Evolutionary conservation across 805 yeast species (phyloP).

Genomic region (Kluyveromyces nonfermentans): DNA sequence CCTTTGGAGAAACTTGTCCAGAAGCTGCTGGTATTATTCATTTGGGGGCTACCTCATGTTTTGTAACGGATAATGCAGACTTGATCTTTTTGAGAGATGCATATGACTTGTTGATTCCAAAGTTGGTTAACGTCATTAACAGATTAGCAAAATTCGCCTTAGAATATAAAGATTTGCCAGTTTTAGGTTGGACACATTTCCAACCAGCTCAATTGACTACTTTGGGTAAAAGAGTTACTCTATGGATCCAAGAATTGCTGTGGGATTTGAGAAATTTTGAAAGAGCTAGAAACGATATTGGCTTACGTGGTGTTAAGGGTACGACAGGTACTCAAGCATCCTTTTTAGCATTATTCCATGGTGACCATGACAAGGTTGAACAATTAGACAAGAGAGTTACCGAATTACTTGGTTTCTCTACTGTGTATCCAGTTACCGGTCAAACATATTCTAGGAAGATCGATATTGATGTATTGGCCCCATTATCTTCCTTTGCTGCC

Average conservation of each 20-base stretch:
- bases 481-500: constrained; percentile 91
- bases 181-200: constrained; percentile 98
- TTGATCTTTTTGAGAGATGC: constrained; percentile 94
- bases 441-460: constrained; percentile 99
- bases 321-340: constrained; percentile 99
- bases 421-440: constrained; percentile 95
- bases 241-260: constrained; percentile 94
- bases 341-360: constrained; percentile 88
- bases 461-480: constrained; percentile 88
- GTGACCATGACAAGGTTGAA: constrained; percentile 95
- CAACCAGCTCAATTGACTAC: constrained; percentile 99
- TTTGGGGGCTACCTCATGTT: constrained; percentile 97
- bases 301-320: constrained; percentile 97
- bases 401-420: constrained; percentile 85
- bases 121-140: constrained; percentile 91
- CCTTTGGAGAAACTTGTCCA: constrained; percentile 86
- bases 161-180: constrained; percentile 90
- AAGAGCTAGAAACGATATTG: constrained; percentile 94
- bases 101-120: constrained; percentile 85
- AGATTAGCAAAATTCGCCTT: constrained; percentile 81
- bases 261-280: constrained; percentile 96
- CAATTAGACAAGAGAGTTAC: constrained; percentile 84
- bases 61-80: constrained; percentile 96
- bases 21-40: constrained; percentile 97
- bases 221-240: constrained; percentile 94